Base-by-base conservation (phyloP, 257 asterid genomes). In the Jacaranda mimosifolia region DNA sequence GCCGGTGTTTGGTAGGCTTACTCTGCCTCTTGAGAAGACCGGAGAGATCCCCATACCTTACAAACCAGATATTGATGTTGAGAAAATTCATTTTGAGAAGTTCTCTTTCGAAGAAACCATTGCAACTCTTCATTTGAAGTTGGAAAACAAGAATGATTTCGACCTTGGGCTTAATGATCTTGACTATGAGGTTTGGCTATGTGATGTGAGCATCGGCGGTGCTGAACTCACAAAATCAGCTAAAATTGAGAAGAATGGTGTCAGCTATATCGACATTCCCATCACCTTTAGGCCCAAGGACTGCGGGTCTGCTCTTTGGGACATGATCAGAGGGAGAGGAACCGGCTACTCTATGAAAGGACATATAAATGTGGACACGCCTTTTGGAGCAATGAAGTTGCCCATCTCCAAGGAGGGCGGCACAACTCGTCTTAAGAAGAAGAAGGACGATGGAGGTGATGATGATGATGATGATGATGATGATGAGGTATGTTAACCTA, bases 241-340 rank as follows among this genome's bases (percentile, higher is more conserved):
- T 35, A 89, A 83, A 6, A 60, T 92, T 59, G 90, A 58, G 10
- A 96, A 93, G 90, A 91, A 91, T 39, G 97, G 96, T 49, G 71
- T 83, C 40, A 85, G 68, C 79, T 84, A 78, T 38, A 71, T 96
- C 36, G 95, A 92, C 56, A 46, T 96, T 75, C 99, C 99, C 9
- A 88, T 96, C 81, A 93, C 97, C 21, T 96, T 96, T 84, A 93
- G 91, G 94, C 98, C 98, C 3, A 93, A 96, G 92, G 98, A 96
- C 76, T 96, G 91, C 70, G 98, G 98, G 4, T 91, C 98, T 17
- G 99, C 99, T 36, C 86, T 96, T 65, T 96, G 99, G 99, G 99
- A 96, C 80, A 96, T 96, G 99, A 94, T 96, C 3, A 85, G 97
- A 69, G 98, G 98, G 49, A 86, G 55, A 83, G 97, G 99, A 39